Evolutionary conservation across 257 asterid species (phyloP), one percentile per base, ranked within the genome.

Genomic region (Leonotis leonurus): DNA sequence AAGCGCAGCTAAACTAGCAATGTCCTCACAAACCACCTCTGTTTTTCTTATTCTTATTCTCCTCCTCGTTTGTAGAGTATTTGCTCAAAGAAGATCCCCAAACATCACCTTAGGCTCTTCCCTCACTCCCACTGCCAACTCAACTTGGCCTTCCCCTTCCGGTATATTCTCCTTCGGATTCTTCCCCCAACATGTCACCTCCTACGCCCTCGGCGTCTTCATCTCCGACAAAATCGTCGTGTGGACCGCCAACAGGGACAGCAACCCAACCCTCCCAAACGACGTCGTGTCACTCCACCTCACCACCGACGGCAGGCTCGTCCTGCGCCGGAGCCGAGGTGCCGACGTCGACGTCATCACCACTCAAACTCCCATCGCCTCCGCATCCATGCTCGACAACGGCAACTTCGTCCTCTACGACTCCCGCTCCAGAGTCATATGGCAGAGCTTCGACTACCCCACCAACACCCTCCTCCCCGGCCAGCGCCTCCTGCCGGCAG

Each of bases 361-460:
- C 48, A 26, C 44, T 4, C 4, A 18, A n/a, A n/a, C n/a, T n/a
- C 4, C 65, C 1, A 67, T 77, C 26, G 55, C 72, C 0, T 53
- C 52, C 0, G 88, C 82, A 30, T 72, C 85, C 6, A 74, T 84
- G 79, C 75, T 67, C 11, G 79, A 84, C 27, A 70, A 48, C 8
- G 92, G 88, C 2, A 81, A 84, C 62, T 79, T 81, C 14, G 84
- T 84, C 27, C 63, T 84, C 11, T 80, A 78, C 18, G 3, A 44
- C 62, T 66, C 74, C 12, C 22, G 36, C 16, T 32, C 35, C 0
- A 41, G 10, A 7, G 6, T 72, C 20, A 60, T 65, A 0, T 85
- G 89, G 93, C 85, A 69, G 73, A 84, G 90, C 70, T 85, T 78
- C 20, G 83, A 71, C 14, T 1, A 71, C 36, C 93, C 87, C 2